phyloP scores from a whole-genome alignment of 2,329 filamentous ascomycete species.

The Volutella citrinella region DNA sequence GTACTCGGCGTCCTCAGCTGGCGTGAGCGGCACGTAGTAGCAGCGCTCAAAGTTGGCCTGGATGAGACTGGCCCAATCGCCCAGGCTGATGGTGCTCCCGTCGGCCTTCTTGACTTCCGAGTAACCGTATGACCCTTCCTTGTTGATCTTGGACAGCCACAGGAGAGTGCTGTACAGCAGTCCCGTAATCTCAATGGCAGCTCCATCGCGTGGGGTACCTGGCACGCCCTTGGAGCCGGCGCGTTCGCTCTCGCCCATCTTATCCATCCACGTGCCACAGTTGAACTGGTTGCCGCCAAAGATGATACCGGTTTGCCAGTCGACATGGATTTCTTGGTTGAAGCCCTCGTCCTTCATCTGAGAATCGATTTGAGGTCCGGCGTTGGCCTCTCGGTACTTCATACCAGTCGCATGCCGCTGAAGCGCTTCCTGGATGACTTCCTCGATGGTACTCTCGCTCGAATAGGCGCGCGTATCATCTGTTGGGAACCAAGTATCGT shows the following conservation, averaged over 20 bases:
- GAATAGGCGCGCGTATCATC: conserved; percentile 86
- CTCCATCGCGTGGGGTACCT: conserved; percentile 93
- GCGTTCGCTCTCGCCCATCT: conserved; percentile 97
- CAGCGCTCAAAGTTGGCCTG: conserved; percentile 86
- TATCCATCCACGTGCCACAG: conserved; percentile 99
- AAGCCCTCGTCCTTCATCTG: conserved; percentile 95
- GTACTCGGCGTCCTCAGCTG: conserved; percentile 70
- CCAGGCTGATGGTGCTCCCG: conserved; percentile 62
- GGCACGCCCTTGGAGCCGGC: conserved; percentile 91
- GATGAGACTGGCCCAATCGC: conserved; percentile 76
- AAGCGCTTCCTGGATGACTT: conserved; percentile 89
- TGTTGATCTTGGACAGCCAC: conserved; percentile 71
- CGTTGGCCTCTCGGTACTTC: conserved; percentile 92
- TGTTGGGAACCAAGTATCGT: conserved; percentile 88
- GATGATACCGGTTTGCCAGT: conserved; percentile 86
- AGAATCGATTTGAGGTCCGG: conserved; percentile 79
- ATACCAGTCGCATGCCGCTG: conserved; percentile 89
- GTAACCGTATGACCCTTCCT: conserved; percentile 69
- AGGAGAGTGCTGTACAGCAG: conserved; percentile 83
- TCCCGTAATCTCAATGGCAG: conserved; percentile 92
- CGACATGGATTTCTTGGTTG: conserved; percentile 84
- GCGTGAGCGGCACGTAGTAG: conserved; percentile 76
- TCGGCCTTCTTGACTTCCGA: conserved; percentile 66
- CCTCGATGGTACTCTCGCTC: conserved; percentile 75
- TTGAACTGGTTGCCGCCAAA: conserved; percentile 94